A percentile compares a stretch with the other conserved stretches of the same genome.
Conservation (phyloP, 2,329 filamentous ascomycete genomes). For the Verticillium nonalfalfae region DNA sequence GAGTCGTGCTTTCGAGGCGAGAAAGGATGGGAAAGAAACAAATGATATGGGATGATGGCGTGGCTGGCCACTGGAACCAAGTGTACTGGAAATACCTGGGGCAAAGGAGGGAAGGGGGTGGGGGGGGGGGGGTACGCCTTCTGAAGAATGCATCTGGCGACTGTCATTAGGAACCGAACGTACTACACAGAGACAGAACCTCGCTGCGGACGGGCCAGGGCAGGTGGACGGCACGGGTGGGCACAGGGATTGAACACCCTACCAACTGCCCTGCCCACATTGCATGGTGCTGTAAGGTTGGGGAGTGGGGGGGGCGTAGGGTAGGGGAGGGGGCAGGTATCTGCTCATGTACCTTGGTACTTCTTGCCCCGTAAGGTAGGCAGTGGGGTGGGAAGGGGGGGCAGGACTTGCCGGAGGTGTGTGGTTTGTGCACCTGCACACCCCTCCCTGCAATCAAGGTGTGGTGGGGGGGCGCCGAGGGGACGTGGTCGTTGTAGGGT, state of each 20-base stretch:
- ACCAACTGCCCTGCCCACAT: not conserved
- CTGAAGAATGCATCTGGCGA: not conserved
- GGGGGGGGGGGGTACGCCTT: not conserved
- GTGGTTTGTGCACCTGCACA: not conserved
- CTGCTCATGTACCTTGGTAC: not conserved
- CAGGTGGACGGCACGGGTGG: not conserved
- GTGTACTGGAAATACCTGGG: not conserved
- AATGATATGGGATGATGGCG: not conserved
- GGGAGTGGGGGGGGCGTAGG: not conserved
- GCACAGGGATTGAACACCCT: not conserved
- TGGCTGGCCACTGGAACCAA: not conserved
- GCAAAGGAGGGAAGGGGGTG: not conserved
- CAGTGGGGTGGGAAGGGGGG: not conserved
- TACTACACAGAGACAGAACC: not conserved
- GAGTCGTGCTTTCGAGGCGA: not conserved
- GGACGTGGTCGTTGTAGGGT: not conserved
- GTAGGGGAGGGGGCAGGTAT: not conserved
- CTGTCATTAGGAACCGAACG: not conserved
- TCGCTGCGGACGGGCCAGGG: not conserved
- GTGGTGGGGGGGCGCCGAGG: not conserved
- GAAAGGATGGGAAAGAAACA: not conserved
- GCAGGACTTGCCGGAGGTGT: not conserved
- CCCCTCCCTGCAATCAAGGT: not conserved
- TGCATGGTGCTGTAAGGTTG: not conserved
- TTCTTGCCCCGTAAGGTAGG: not conserved